phyloP scores from a whole-genome alignment of 2,329 filamentous ascomycete species.

The Diaporthe citriasiana region DNA sequence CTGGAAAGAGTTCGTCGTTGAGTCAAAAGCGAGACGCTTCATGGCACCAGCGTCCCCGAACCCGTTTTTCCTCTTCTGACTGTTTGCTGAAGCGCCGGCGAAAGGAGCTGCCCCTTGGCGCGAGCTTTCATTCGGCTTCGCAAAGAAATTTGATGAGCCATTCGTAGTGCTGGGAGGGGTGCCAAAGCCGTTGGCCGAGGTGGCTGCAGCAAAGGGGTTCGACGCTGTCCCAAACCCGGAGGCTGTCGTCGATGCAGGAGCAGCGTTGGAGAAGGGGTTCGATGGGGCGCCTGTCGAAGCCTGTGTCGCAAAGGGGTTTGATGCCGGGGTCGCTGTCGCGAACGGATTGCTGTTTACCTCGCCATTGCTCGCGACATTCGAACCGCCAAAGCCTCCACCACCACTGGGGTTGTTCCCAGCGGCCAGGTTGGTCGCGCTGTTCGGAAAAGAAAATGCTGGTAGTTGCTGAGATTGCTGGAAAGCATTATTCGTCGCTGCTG shows the following conservation, averaged over 20 bases:
- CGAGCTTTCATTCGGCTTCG: conserved; percentile 15
- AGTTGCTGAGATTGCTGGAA: conserved; percentile 4
- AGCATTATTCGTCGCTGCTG: not conserved
- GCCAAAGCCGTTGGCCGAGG: conserved; percentile 33
- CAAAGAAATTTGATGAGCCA: conserved; percentile 18
- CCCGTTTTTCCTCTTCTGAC: conserved; percentile 40
- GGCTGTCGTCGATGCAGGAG: conserved; percentile 20
- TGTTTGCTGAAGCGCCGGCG: conserved; percentile 17
- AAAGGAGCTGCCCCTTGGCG: not conserved
- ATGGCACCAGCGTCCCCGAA: conserved; percentile 34
- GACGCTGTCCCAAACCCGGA: conserved; percentile 14
- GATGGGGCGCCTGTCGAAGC: conserved; percentile 16
- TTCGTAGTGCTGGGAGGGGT: conserved; percentile 18
- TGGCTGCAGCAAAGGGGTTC: conserved; percentile 37
- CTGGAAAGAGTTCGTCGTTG: conserved; percentile 29
- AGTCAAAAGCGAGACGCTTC: conserved; percentile 33
- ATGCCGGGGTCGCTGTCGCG: conserved; percentile 17
- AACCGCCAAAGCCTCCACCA: conserved; percentile 34
- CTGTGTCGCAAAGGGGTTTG: conserved; percentile 44
- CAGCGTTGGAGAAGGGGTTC: conserved; percentile 31
- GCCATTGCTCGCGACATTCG: conserved; percentile 34
- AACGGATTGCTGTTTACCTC: conserved; percentile 39
- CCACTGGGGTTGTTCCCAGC: conserved; percentile 6
- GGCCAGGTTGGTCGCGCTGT: conserved; percentile 27
- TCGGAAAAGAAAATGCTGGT: conserved; percentile 25